Evolutionary conservation across 1,284 basidiomycete species (phyloP), one percentile per base, ranked within the genome.

Genomic region (Cryptococcus neoformans): DNA sequence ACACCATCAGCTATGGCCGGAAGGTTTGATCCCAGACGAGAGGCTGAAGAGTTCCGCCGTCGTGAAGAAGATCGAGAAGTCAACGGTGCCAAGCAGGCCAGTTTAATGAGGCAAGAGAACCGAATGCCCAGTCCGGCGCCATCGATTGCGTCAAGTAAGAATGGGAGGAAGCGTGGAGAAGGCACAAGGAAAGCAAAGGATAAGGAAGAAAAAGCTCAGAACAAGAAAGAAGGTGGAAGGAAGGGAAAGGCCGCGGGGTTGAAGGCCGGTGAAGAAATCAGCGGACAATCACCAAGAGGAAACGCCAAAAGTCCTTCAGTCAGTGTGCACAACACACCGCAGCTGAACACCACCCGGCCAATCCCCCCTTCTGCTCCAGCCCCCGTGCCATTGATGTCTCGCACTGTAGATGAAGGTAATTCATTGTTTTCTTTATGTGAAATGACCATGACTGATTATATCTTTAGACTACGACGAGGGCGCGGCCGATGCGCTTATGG

Each of bases 381-480:
- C 6, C 10, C 28, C 16, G 8, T 35, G 9, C 17, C 16, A 16
- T 21, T 28, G 17, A 56, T 63, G 2, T 54, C 60, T 38, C 59
- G 72, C 4, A 62, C 67, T 3, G 66, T 77, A 3, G 74, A 78
- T 56, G 76, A 78, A 50, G 74, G 74, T 75, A 59, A 69, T 21
- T 21, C 21, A 70, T 57, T 35, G 12, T 44, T 16, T 10, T 11
- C 17, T 44, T 17, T 36, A 17, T 1, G 17, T 7, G 28, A n/a
- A 14, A 38, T 51, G 39, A 28, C 28, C 17, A 11, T 46, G 36
- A 21, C 44, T 46, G 52, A 65, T 45, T 46, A 14, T 21, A 21
- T 21, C 21, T 21, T 21, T 51, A 77, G 76, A 78, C 51, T 78
- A 78, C 54, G 76, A 78, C 62, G 76, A 77, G 61, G 73, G 74